These are phyloP conservation scores for Phytophthora lateralis DNA, from an alignment of 352 stramenopile genomes.

Conservation along the genomic window DNA sequence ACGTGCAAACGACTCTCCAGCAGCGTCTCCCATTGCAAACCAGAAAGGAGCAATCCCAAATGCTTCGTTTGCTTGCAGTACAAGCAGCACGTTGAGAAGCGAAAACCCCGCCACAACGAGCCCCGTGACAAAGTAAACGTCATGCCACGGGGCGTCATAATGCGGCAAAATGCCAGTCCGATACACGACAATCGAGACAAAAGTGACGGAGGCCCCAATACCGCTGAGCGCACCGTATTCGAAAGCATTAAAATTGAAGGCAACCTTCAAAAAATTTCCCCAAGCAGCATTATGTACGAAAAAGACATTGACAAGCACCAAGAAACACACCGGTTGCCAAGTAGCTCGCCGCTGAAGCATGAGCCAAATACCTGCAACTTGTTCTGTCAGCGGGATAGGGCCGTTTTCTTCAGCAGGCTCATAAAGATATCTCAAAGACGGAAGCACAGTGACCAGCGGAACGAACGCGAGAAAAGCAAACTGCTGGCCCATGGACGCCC, in stretches of 20 bases:
- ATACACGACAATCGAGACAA: slow-evolving; percentile 64
- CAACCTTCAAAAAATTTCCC: slow-evolving; percentile 82
- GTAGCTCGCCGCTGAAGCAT: slow-evolving; percentile 76
- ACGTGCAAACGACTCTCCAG: slow-evolving; percentile 69
- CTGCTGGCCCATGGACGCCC: slow-evolving; percentile 63
- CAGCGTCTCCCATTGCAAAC: slow-evolving; percentile 76
- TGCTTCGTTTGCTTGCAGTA: slow-evolving; percentile 64
- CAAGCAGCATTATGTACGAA: slow-evolving; percentile 80
- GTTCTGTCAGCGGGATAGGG: slow-evolving; percentile 35
- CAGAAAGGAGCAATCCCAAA: slow-evolving; percentile 71
- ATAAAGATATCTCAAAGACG: slow-evolving; percentile 58
- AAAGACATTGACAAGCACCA: slow-evolving; percentile 64
- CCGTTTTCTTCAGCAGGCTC: slow-evolving; percentile 46
- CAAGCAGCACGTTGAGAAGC: slow-evolving; percentile 72
- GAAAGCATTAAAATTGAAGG: slow-evolving; percentile 75
- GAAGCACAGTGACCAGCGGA: slow-evolving; percentile 62
- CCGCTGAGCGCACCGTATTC: slow-evolving; percentile 76
- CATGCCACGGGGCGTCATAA: slow-evolving; percentile 59
- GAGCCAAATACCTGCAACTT: slow-evolving; percentile 51
- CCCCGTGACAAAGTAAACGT: slow-evolving; percentile 69
- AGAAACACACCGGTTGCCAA: slow-evolving; percentile 78
- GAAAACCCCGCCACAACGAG: slow-evolving; percentile 68
- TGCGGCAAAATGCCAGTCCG: slow-evolving; percentile 45
- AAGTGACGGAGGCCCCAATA: slow-evolving; percentile 72
- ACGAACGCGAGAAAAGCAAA: slow-evolving; percentile 68